phyloP scores from a whole-genome alignment of 495 filamentous ascomycete genomes.

The Lasiosphaeria ovina region DNA sequence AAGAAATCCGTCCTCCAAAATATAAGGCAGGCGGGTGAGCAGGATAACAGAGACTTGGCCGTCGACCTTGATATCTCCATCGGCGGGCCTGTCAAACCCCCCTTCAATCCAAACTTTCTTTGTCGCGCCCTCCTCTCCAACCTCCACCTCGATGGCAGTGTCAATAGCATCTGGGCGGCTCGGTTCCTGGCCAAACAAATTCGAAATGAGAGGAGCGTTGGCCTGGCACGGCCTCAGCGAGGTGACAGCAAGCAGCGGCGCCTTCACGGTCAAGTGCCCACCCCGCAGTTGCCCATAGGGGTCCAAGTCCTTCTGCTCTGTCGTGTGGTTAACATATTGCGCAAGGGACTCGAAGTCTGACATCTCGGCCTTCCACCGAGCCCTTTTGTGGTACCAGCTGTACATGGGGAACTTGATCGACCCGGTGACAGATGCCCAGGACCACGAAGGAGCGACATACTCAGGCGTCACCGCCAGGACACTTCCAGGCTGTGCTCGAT shows the following conservation, averaged over 20 bases:
- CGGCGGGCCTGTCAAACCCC: constrained; percentile 15
- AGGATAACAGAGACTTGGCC: constrained; percentile 13
- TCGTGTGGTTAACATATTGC: constrained; percentile 9
- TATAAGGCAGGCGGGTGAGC: constrained; percentile 21
- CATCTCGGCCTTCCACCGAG: constrained; percentile 16
- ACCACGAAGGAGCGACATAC: constrained; percentile 36
- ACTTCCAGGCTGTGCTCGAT: constrained; percentile 7
- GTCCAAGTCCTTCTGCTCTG: constrained; percentile 8
- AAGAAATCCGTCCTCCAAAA: constrained; percentile 21
- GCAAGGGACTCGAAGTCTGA: constrained; percentile 23
- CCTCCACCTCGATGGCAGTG: constrained; percentile 9
- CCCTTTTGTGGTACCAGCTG: constrained; percentile 17
- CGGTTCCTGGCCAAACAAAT: constrained; percentile 14
- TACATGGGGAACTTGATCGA: constrained; percentile 25
- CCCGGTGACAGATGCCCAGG: constrained; percentile 36
- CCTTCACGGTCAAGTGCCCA: constrained; percentile 11
- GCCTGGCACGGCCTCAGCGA: constrained; percentile 2
- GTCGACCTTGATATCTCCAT: not conserved
- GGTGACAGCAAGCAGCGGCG: constrained; percentile 17
- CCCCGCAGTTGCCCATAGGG: constrained; percentile 4
- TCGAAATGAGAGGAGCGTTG: constrained; percentile 7
- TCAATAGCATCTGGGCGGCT: constrained; percentile 16
- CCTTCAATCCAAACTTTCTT: constrained; percentile 23
- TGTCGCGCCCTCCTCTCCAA: not conserved
- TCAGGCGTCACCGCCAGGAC: constrained; percentile 9